Conservation (phyloP, 345 rosid species). For the Arabidopsis suecica region DNA sequence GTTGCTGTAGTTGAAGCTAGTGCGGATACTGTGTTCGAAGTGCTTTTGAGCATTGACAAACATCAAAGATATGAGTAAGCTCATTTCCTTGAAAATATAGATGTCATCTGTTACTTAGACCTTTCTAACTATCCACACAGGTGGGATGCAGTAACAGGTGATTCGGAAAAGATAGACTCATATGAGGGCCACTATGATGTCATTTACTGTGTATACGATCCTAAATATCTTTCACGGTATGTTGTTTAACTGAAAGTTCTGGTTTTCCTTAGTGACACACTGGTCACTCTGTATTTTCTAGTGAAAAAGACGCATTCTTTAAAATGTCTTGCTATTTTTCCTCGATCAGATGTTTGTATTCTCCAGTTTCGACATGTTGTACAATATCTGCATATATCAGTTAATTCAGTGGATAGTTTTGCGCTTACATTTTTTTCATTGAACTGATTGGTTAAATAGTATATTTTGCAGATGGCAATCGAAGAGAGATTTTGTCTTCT, state of each 20-base stretch:
- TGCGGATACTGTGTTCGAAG: constrained; percentile 89
- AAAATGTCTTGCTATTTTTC: constrained; percentile 15
- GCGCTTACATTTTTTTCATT: background rate
- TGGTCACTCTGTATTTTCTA: constrained; percentile 7
- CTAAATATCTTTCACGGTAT: constrained; percentile 84
- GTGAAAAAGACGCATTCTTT: constrained; percentile 1
- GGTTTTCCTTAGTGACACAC: constrained; percentile 6
- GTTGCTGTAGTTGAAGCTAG: constrained; percentile 86
- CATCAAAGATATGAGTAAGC: constrained; percentile 91
- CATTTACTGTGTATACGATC: constrained; percentile 83
- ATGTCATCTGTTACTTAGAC: constrained; percentile 34
- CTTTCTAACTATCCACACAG: constrained; percentile 58
- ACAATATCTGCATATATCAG: constrained; percentile 8
- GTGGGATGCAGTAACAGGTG: constrained; percentile 96
- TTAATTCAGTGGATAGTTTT: constrained; percentile 19
- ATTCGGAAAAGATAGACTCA: constrained; percentile 81
- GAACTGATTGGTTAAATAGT: constrained; percentile 33
- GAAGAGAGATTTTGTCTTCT: constrained; percentile 90
- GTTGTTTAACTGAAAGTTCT: constrained; percentile 12
- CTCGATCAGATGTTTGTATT: constrained; percentile 13
- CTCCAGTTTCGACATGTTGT: constrained; percentile 32
- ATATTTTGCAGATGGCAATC: constrained; percentile 82
- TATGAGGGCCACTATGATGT: constrained; percentile 93
- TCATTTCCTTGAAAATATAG: constrained; percentile 28
- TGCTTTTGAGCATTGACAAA: constrained; percentile 69